Conservation (phyloP, 176 grass and related monocot genomes). For the Sorghum bicolor region Sorghum_bicolor_NCBIv3 NC_012876.2:3315501-3316000, state of each 20-base stretch:
- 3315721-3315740: background rate
- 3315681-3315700: slow-evolving; percentile 36
- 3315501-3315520: background rate
- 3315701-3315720: background rate
- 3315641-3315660: slow-evolving; percentile 22
- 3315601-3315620: slow-evolving; percentile 30
- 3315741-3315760: background rate
- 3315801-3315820: background rate
- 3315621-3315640: slow-evolving; percentile 31
- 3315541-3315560: background rate
- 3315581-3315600: slow-evolving; percentile 34
- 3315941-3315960: background rate
- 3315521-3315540: background rate
- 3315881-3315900: background rate
- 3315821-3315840: slow-evolving; percentile 31
- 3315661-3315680: background rate
- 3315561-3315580: background rate
- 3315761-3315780: background rate
- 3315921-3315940: slow-evolving; percentile 2
- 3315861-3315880: background rate
- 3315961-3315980: background rate
- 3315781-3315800: slow-evolving; percentile 30
- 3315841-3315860: slow-evolving; percentile 18
- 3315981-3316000: background rate
- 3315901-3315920: slow-evolving; percentile 11